These are phyloP conservation scores for Pyrenochaeta sp. DNA, from an alignment of 2,329 filamentous ascomycete genomes.

Conservation along the genomic window DNA sequence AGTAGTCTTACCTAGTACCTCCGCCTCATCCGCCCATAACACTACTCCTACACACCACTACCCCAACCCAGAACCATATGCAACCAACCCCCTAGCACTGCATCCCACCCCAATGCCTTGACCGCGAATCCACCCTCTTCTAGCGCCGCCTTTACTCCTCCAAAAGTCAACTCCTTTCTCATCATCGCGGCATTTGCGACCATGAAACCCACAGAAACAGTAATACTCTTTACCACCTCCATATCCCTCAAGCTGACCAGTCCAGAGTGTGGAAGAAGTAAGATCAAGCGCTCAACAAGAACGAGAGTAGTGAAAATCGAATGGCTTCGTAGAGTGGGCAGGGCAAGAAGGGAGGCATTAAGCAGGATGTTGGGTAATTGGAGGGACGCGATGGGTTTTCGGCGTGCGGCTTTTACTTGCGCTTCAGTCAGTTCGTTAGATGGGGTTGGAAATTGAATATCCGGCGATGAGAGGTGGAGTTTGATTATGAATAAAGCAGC, in stretches of 20 bases:
- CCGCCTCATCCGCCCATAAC: not conserved
- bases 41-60: conserved; percentile 29
- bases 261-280: conserved; percentile 34
- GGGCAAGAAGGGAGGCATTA: conserved; percentile 32
- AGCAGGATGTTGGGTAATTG: conserved; percentile 38
- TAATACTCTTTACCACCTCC: conserved; percentile 30
- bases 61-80: conserved; percentile 32
- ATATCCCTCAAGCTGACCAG: conserved; percentile 21
- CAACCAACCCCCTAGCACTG: conserved; percentile 26
- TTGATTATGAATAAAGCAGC: conserved; percentile 37
- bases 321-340: conserved; percentile 24
- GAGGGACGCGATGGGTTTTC: conserved; percentile 22
- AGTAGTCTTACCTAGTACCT: too few relatives aligned
- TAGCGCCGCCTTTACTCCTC: conserved; percentile 17
- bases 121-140: conserved; percentile 24
- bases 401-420: not conserved
- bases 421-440: not conserved
- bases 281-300: conserved; percentile 26
- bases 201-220: conserved; percentile 35
- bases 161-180: conserved; percentile 17
- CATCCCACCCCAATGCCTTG: conserved; percentile 40
- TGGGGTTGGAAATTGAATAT: conserved; percentile 5
- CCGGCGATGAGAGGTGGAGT: conserved; percentile 31
- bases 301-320: conserved; percentile 30
- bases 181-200: conserved; percentile 32